Conservation (phyloP, 2,329 filamentous ascomycete species). For the Aspergillus aculeatus region DNA sequence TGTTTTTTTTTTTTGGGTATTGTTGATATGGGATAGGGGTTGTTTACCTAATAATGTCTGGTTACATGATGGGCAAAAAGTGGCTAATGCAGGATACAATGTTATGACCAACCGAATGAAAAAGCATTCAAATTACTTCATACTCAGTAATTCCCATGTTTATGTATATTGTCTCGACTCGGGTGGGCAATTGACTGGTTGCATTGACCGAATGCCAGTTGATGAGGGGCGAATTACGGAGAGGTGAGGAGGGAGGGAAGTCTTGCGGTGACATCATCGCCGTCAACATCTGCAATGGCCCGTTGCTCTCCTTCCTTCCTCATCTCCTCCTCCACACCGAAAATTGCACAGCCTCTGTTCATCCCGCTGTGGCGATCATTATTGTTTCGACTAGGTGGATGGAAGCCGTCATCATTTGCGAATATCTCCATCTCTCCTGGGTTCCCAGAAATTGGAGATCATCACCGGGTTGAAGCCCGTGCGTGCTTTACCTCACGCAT, state of each 20-base stretch:
- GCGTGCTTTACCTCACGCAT: not conserved
- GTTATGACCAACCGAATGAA: not conserved
- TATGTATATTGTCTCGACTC: too few species aligned
- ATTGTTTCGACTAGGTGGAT: not conserved
- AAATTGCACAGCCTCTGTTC: not conserved
- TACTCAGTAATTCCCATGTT: too few species aligned
- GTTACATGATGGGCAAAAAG: constrained; percentile 2
- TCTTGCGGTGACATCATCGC: not conserved
- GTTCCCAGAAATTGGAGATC: not conserved
- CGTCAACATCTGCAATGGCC: not conserved
- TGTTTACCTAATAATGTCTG: constrained; percentile 3
- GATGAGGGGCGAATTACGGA: not conserved
- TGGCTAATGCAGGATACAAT: not conserved
- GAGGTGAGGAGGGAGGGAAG: too few species aligned
- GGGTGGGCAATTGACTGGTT: too few species aligned
- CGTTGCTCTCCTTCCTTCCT: not conserved
- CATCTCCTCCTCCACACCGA: not conserved
- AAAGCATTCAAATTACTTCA: not conserved
- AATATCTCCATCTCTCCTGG: not conserved
- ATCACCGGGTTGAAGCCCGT: not conserved
- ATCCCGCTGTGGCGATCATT: not conserved
- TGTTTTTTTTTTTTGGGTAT: not conserved
- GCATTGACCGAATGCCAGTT: not conserved
- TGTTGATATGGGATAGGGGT: not conserved
- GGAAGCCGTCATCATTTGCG: not conserved